Percentiles rank a stretch among this genome's conserved stretches.
These are phyloP conservation scores for Cercospora sp. DNA, from an alignment of 2,329 filamentous ascomycete genomes.

Conservation along the genomic window DNA sequence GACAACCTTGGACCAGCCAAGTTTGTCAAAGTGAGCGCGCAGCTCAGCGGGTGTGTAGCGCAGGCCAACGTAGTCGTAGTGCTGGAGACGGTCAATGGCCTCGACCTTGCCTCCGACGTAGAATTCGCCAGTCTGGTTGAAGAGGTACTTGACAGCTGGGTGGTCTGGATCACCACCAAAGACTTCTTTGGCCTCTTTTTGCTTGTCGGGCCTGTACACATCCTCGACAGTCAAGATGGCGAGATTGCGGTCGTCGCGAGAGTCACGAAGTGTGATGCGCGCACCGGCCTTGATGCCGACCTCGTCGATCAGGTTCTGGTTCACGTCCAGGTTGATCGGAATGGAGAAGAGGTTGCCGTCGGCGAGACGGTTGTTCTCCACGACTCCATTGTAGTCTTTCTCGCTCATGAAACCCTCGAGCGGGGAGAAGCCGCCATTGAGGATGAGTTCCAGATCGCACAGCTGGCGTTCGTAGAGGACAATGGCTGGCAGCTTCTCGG, in stretches of 20 bases:
- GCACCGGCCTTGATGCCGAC: constrained; percentile 75
- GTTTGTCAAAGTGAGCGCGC: constrained; percentile 96
- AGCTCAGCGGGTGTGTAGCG: constrained; percentile 95
- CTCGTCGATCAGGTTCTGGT: constrained; percentile 70
- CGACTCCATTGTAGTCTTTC: constrained; percentile 93
- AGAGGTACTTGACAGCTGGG: constrained; percentile 88
- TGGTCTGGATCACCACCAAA: constrained; percentile 88
- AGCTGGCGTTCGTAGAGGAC: constrained; percentile 89
- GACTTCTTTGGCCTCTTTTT: constrained; percentile 87
- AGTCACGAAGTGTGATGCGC: constrained; percentile 86
- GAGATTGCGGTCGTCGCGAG: constrained; percentile 92
- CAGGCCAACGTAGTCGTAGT: constrained; percentile 98
- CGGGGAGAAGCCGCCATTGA: constrained; percentile 96
- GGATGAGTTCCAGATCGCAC: constrained; percentile 94
- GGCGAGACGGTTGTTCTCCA: constrained; percentile 80
- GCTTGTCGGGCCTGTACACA: constrained; percentile 91
- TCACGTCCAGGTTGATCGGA: constrained; percentile 90
- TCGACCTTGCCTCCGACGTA: constrained; percentile 97
- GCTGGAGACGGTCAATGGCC: constrained; percentile 89
- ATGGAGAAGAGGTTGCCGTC: constrained; percentile 93
- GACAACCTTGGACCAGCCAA: constrained; percentile 95
- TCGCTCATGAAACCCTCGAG: constrained; percentile 98
- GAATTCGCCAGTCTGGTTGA: constrained; percentile 76
- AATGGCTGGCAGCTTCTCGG: constrained; percentile 81
- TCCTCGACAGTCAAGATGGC: constrained; percentile 95